Evolutionary conservation across 257 asterid species (phyloP).

Genomic region (Capsicum chinense): DNA sequence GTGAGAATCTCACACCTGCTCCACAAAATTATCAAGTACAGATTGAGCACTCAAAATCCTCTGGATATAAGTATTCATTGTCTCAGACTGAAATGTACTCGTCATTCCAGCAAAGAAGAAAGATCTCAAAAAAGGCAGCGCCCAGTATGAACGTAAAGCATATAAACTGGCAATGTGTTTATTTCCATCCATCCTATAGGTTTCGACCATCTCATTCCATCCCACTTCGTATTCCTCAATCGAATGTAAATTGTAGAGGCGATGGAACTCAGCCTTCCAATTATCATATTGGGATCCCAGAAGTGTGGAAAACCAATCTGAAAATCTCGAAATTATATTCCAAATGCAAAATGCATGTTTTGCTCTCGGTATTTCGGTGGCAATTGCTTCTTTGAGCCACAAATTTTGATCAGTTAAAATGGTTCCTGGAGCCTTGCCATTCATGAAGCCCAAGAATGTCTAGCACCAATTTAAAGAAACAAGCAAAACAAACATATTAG

Average conservation of each 20-base stretch:
- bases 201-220: conserved; percentile 91
- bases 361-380: conserved; percentile 76
- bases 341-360: conserved; percentile 97
- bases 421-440: conserved; percentile 93
- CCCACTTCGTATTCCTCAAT: conserved; percentile 85
- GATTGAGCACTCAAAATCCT: conserved; percentile 94
- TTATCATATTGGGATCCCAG: conserved; percentile 88
- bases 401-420: conserved; percentile 88
- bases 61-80: conserved; percentile 86
- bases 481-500: conserved; percentile 19
- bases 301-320: conserved; percentile 92
- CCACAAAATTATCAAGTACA: conserved; percentile 88
- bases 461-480: conserved; percentile 27
- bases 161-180: conserved; percentile 78
- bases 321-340: conserved; percentile 88
- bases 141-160: conserved; percentile 85
- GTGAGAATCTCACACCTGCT: conserved; percentile 64
- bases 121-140: conserved; percentile 88
- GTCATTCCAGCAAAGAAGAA: conserved; percentile 96
- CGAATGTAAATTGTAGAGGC: conserved; percentile 76
- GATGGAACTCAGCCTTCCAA: conserved; percentile 92
- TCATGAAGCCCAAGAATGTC: conserved; percentile 90
- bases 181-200: conserved; percentile 81
- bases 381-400: conserved; percentile 92
- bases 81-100: conserved; percentile 72